Evolutionary conservation across 148 eudicot species (phyloP).

Genomic region (Arctostaphylos glauca): DNA sequence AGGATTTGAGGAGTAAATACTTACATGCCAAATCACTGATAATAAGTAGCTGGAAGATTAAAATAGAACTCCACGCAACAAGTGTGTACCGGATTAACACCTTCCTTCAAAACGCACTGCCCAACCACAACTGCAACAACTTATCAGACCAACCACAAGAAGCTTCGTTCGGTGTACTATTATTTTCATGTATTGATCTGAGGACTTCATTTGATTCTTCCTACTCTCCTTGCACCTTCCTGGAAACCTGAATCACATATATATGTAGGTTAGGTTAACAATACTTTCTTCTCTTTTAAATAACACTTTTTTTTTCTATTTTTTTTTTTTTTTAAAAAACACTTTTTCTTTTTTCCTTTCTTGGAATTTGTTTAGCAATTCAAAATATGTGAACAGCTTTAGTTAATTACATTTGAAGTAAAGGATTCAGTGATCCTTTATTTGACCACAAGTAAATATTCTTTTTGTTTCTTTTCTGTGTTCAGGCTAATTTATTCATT

Average conservation of each 20-base stretch:
- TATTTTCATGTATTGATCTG: too few species aligned
- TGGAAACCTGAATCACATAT: too few species aligned
- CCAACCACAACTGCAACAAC: not conserved
- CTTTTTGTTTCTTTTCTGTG: not conserved
- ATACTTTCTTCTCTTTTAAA: not conserved
- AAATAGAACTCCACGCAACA: not conserved
- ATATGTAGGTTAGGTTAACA: too few species aligned
- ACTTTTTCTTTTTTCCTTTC: not conserved
- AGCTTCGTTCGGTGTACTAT: not conserved
- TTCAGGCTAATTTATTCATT: not conserved
- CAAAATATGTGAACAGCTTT: not conserved
- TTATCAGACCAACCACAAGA: not conserved
- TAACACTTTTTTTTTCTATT: not conserved
- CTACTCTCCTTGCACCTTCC: too few species aligned
- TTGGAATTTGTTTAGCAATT: not conserved
- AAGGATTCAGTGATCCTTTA: not conserved
- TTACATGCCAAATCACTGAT: not conserved
- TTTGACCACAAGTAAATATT: not conserved
- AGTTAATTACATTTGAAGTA: not conserved
- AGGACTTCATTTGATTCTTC: too few species aligned
- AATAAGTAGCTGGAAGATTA: not conserved
- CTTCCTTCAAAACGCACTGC: not conserved
- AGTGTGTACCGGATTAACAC: not conserved
- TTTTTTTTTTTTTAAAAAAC: not conserved
- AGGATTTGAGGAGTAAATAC: not conserved